Evolutionary conservation across 371 early-diverging fungal species (phyloP), one percentile per base, ranked within the genome.

Genomic region (Rhizopus microsporus): DNA sequence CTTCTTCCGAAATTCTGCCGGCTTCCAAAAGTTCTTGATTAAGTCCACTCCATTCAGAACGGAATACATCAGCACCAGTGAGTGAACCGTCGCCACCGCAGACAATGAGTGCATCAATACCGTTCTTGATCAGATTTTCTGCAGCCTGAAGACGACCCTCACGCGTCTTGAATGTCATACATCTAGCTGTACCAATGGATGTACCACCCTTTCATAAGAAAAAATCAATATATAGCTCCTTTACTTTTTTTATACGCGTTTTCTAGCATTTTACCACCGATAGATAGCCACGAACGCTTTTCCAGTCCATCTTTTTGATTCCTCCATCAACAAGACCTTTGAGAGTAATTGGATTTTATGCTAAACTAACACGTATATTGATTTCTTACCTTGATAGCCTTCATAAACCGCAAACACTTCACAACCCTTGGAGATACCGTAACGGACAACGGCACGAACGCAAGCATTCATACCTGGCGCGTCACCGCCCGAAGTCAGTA

Each of bases 401-500:
- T 98, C 96, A 64, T 92, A 93, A 46, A 99, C 88, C 10, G 89
- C 92, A 77, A 85, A 98, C 0, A 96, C 91, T 23, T 90, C 81
- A 68, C 94, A 94, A 1, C 89, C 93, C 33, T 85, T 80, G 35
- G 88, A 83, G 54, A 95, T 87, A 16, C 96, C 91, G 54, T 93
- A 90, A 47, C 99, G 85, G 7, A 97, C 93, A 37, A 97, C 89
- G 10, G 94, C 88, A 50, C 99, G 87, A 16, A 99, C 97, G 31
- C 92, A 92, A 15, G 97, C 90, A 71, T 99, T 99, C 99, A 99
- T 99, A 31, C 99, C 99, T 7, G 94, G 95, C 1, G 96, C 91
- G 78, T 99, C 99, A 38, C 99, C 99, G 35, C 99, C 99, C 48
- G 93, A 93, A 10, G 99, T 99, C 51, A 99, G 67, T 17, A 99